phyloP scores from a whole-genome alignment of 306 rosid species.

The Rosa chinensis region DNA sequence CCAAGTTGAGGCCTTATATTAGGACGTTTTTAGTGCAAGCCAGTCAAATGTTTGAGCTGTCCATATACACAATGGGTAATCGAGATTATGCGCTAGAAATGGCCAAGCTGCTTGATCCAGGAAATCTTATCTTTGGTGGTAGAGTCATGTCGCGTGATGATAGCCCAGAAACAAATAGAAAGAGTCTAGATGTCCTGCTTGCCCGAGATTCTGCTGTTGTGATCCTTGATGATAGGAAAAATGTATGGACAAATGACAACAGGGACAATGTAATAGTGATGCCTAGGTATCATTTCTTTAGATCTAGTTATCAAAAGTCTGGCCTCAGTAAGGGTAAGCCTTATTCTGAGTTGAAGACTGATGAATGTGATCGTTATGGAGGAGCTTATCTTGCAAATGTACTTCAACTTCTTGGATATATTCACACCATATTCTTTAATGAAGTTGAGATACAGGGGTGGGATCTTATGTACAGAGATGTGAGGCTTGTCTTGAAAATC shows the following conservation, averaged over 20 bases:
- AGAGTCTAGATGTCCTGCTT: conserved; percentile 80
- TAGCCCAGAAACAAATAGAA: conserved; percentile 74
- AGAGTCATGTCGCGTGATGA: conserved; percentile 47
- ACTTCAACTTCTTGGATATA: conserved; percentile 61
- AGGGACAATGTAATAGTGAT: conserved; percentile 63
- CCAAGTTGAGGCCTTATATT: background rate
- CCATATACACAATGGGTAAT: background rate
- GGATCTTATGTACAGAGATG: conserved; percentile 58
- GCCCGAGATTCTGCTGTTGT: conserved; percentile 83
- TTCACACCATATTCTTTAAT: conserved; percentile 60
- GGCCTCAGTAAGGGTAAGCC: conserved; percentile 52
- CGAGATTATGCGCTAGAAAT: background rate
- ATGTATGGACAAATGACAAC: conserved; percentile 80
- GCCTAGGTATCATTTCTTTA: conserved; percentile 87
- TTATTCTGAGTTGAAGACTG: no score
- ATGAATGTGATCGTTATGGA: conserved; percentile 21
- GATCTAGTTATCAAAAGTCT: conserved; percentile 74
- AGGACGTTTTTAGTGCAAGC: background rate
- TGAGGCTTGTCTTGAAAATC: conserved; percentile 50
- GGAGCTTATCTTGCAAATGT: conserved; percentile 68
- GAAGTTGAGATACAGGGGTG: conserved; percentile 37
- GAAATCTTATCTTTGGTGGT: background rate
- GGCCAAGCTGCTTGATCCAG: background rate
- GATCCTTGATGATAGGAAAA: conserved; percentile 87
- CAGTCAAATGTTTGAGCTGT: background rate